Base-by-base conservation (phyloP, 2,329 filamentous ascomycete species). In the Cladosporium sp. region DNA sequence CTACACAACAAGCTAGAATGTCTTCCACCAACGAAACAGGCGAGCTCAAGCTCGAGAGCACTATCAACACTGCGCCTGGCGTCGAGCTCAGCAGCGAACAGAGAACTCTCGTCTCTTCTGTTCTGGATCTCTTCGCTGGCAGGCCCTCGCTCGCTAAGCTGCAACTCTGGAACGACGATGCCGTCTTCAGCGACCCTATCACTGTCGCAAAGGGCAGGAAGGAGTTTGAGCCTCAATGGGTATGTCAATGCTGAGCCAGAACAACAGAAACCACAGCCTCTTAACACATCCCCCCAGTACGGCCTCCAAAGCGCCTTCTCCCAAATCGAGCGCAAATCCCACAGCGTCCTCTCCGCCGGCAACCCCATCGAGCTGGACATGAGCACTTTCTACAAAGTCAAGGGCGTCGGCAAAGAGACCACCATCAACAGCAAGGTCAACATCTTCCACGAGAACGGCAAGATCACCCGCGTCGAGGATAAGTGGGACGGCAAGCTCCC, bases 101-200 rank as follows among this genome's bases (percentile, higher is more conserved):
- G 66, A 80, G 80, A 60, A 76, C 83, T 0, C 60, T 86, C 34
- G 79, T 86, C 12, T 81, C 81, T 59, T 81, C 79, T 47, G 76
- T 87, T 14, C 76, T 88, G 22, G 84, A 87, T 67, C 79, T 87
- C 50, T 87, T 87, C 67, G 81, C 82, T 36, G 84, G 84, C 47
- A 77, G 80, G 17, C 83, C 84, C 0, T 82, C 82, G 1, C 76
- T 85, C 2, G 77, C 78, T 40, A 85, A 87, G 67, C 77, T 87
- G 47, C 73, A 76, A 14, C 76, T 88, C 22, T 88, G 84, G 85
- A 75, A 75, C 51, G 82, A 82, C 59, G 76, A 82, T 38, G 84
- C 78, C 7, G 78, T 75, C 0, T 87, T 88, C 69, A 70, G 77
- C 30, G 84, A 87, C 66, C 82, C 82, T 4, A 72, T 88, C 47